A percentile compares a stretch with the other conserved stretches of the same genome.
Evolutionary conservation across 352 stramenopile genomes (phyloP).

Genomic region (Globisporangium lucens): DNA sequence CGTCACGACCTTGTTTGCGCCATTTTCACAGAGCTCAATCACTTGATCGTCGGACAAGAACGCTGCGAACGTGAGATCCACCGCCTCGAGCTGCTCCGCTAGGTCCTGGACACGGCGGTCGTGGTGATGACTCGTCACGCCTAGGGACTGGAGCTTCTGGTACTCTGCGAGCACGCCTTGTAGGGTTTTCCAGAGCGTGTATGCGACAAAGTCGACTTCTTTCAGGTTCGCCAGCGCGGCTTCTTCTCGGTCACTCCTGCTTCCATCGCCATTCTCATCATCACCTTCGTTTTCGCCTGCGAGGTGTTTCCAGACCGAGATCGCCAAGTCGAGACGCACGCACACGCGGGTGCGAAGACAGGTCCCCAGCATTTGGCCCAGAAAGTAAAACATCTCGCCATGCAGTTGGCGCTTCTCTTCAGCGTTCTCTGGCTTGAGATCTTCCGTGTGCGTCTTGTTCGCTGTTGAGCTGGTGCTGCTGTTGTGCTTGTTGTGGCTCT

Average conservation of each 20-base stretch:
- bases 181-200: conserved; percentile 53
- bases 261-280: not conserved
- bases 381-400: conserved; percentile 86
- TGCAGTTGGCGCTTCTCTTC: conserved; percentile 61
- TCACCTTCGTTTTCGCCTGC: conserved; percentile 39
- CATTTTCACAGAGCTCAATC: conserved; percentile 40
- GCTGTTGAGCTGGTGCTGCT: conserved; percentile 1
- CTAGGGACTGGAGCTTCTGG: not conserved
- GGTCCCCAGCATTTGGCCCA: conserved; percentile 89
- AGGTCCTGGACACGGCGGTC: conserved; percentile 17
- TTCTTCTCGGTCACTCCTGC: conserved; percentile 18
- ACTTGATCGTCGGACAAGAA: conserved; percentile 58
- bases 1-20: conserved; percentile 35
- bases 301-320: conserved; percentile 73
- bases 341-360: conserved; percentile 81
- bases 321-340: conserved; percentile 66
- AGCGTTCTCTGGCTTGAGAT: conserved; percentile 24
- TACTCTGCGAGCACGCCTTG: conserved; percentile 27
- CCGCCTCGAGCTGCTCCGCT: conserved; percentile 48
- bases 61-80: conserved; percentile 79
- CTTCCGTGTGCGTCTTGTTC: not conserved
- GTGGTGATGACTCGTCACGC: not conserved
- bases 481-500: not conserved
- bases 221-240: conserved; percentile 43
- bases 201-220: conserved; percentile 63